Base-by-base conservation (phyloP, 768 basidiomycete genomes). In the Xerocomellus chrysenteron region DNA sequence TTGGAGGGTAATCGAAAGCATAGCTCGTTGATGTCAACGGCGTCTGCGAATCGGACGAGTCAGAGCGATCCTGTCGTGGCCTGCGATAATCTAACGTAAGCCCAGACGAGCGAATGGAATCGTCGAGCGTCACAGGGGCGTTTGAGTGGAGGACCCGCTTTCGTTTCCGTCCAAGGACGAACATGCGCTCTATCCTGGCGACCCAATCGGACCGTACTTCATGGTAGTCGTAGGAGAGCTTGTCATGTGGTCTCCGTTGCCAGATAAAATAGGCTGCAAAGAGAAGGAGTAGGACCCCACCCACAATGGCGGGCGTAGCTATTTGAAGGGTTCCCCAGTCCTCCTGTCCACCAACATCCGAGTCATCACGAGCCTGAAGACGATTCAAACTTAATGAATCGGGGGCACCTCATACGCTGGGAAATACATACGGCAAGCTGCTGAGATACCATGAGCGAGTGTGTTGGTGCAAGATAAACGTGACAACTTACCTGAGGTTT, bases 241-340 rank as follows among this genome's bases (percentile, higher is more conserved):
- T 40, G 19, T 42, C 52, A 21, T 54, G 44, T 1, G 53, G 47
- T 43, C 59, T 55, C 43, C 63, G 67, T 64, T 58, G 49, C 64
- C 66, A 72, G 35, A 69, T 42, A 55, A 74, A 40, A 35, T 62
- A 64, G 35, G 26, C 54, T 17, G 36, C 50, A 35, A 71, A 65
- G 32, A 66, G 7, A 1, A 67, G 44, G 26, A 72, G 44, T 16
- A 76, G 65, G 39, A 33, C 63, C 5, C 65, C 62, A 30, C 72
- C 76, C 11, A 74, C 70, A 41, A 75, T 65, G 51, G 67, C 63
- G 8, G 76, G 76, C 0, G 65, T 42, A 11, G 66, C 69, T 46
- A 76, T 74, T 48, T 77, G 75, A 9, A 70, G 36, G 14, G 71
- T 7, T 14, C 48, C 48, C 73, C 73, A 74, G 17, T 35, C 19